These are phyloP conservation scores for Avena sativa DNA, from an alignment of 176 grass and related monocot genomes.

Conservation along the genomic window DNA sequence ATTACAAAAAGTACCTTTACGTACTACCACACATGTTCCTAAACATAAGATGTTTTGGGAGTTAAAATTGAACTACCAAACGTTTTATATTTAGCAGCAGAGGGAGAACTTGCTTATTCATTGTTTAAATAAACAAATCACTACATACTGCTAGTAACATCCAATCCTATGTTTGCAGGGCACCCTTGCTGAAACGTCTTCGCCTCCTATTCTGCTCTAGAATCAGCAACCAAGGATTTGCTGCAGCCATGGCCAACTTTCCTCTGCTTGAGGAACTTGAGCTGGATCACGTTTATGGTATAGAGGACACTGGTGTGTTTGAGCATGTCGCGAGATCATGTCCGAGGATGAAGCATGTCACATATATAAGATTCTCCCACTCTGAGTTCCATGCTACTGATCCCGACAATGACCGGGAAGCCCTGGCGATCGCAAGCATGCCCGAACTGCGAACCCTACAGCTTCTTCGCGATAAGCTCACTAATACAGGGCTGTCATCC, in stretches of 20 bases:
- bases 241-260: background rate
- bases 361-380: background rate
- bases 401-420: background rate
- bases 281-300: background rate
- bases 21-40: too few species aligned
- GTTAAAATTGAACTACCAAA: too few species aligned
- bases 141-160: background rate
- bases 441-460: background rate
- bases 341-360: background rate
- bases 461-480: background rate
- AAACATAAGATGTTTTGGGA: too few species aligned
- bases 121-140: background rate
- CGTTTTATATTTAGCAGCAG: too few species aligned
- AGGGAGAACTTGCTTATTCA: background rate
- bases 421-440: background rate
- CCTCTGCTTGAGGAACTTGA: conserved; percentile 4
- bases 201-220: background rate
- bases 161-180: conserved; percentile 1
- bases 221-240: background rate
- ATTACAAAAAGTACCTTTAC: too few species aligned
- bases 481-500: background rate
- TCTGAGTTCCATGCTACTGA: too few species aligned
- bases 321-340: background rate
- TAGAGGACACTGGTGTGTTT: background rate
- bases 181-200: background rate